A percentile compares a stretch with the other conserved stretches of the same genome.
Evolutionary conservation across 78 protist species (phyloP).

Genomic region (Creolimax fragrantissima): DNA sequence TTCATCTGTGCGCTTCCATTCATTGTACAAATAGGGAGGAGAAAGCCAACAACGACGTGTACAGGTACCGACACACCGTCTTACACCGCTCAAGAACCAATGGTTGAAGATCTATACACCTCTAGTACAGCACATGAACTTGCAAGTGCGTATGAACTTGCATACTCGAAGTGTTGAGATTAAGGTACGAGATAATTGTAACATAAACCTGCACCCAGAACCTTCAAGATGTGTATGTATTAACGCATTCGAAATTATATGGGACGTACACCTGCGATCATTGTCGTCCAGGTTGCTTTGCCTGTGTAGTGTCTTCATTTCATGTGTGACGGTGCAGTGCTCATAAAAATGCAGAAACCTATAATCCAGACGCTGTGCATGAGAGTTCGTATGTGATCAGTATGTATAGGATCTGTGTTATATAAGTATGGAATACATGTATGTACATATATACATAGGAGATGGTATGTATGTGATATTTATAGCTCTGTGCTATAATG

Average conservation of each 20-base stretch:
- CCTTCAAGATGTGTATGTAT: too few relatives aligned
- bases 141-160: constrained; percentile 86
- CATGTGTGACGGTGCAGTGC: too few relatives aligned
- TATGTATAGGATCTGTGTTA: too few relatives aligned
- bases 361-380: too few relatives aligned
- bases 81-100: constrained; percentile 72
- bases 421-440: neutral
- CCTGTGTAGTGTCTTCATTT: too few relatives aligned
- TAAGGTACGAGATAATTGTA: constrained; percentile 45
- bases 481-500: too few relatives aligned
- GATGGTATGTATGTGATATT: too few relatives aligned
- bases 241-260: neutral
- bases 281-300: too few relatives aligned
- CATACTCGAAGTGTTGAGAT: constrained; percentile 69
- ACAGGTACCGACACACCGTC: constrained; percentile 72
- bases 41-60: constrained; percentile 24
- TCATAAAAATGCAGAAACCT: too few relatives aligned
- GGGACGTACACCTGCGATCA: neutral
- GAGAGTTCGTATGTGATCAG: too few relatives aligned
- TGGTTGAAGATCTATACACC: constrained; percentile 90
- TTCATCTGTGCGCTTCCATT: neutral
- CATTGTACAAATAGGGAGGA: constrained; percentile 20
- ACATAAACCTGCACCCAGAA: neutral
- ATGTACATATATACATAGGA: too few relatives aligned
- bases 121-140: constrained; percentile 81